phyloP scores from a whole-genome alignment of 1,284 basidiomycete species.

The Taiwanofungus camphoratus region DNA sequence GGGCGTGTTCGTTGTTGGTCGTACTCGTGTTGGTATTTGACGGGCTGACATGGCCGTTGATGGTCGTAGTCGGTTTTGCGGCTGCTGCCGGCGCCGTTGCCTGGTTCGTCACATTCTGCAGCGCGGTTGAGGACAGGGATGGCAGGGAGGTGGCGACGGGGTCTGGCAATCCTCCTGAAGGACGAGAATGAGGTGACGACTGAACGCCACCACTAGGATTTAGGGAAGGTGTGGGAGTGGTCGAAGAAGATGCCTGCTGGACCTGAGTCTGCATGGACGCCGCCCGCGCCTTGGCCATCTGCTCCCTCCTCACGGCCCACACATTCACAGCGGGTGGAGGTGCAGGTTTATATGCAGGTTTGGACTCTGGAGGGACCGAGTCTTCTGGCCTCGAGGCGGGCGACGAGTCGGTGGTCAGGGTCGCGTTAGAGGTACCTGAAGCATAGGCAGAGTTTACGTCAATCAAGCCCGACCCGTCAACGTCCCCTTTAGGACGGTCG shows the following conservation, averaged over 20 bases:
- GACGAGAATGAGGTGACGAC: conserved; percentile 4
- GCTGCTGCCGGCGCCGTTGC: conserved; percentile 7
- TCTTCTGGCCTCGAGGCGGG: conserved; percentile 1
- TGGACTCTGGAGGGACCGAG: background rate
- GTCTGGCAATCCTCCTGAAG: too few species aligned
- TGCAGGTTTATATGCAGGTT: conserved; percentile 12
- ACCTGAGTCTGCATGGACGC: conserved; percentile 11
- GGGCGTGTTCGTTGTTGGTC: too few species aligned
- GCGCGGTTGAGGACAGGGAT: conserved; percentile 6
- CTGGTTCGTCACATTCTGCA: conserved; percentile 7
- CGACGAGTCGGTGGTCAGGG: too few species aligned
- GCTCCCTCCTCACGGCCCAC: conserved; percentile 46
- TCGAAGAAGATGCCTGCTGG: conserved; percentile 12
- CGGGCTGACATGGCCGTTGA: too few species aligned
- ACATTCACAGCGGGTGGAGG: conserved; percentile 35
- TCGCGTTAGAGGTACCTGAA: too few species aligned
- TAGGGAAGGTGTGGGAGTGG: conserved; percentile 4
- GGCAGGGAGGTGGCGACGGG: too few species aligned
- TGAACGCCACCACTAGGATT: conserved; percentile 1
- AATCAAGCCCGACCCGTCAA: too few species aligned
- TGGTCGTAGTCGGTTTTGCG: too few species aligned
- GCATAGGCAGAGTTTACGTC: too few species aligned
- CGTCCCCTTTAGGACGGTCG: too few species aligned
- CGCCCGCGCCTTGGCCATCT: conserved; percentile 35
- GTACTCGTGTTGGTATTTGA: too few species aligned